A percentile compares a stretch with the other conserved stretches of the same genome.
These are phyloP conservation scores for Punica granatum DNA, from an alignment of 345 rosid genomes.

Conservation along the genomic window DNA sequence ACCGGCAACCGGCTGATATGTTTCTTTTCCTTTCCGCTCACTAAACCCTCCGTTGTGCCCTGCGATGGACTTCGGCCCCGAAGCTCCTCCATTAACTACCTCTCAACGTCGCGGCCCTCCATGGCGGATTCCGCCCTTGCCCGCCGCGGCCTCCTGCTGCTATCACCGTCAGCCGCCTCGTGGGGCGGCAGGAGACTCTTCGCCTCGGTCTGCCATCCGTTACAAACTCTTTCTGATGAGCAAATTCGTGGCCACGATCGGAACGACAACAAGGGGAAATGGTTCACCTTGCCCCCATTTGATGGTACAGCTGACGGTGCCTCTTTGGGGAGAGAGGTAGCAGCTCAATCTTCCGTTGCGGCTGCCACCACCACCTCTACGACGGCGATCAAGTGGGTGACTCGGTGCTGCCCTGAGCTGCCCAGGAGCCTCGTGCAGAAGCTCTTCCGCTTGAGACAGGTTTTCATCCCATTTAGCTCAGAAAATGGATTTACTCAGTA, in stretches of 20 bases:
- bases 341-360: constrained; percentile 9
- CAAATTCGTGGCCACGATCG: background rate
- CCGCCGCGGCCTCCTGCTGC: constrained; percentile 29
- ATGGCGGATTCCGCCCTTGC: constrained; percentile 23
- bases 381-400: constrained; percentile 80
- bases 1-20: background rate
- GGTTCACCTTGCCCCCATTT: constrained; percentile 69
- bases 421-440: constrained; percentile 83
- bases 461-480: constrained; percentile 8
- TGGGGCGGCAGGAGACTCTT: background rate
- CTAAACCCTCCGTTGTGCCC: background rate
- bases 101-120: background rate
- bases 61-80: background rate
- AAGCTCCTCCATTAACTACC: background rate
- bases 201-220: constrained; percentile 6
- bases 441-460: constrained; percentile 89
- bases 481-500: background rate
- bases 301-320: constrained; percentile 33
- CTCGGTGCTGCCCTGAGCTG: constrained; percentile 72
- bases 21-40: background rate
- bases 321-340: constrained; percentile 38
- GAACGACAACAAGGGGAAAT: constrained; percentile 30
- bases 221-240: constrained; percentile 18
- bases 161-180: background rate
- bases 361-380: constrained; percentile 23